A percentile compares a stretch with the other conserved stretches of the same genome.
Evolutionary conservation across 2,329 filamentous ascomycete genomes (phyloP).

Genomic region (Rutstroemia sp.): DNA sequence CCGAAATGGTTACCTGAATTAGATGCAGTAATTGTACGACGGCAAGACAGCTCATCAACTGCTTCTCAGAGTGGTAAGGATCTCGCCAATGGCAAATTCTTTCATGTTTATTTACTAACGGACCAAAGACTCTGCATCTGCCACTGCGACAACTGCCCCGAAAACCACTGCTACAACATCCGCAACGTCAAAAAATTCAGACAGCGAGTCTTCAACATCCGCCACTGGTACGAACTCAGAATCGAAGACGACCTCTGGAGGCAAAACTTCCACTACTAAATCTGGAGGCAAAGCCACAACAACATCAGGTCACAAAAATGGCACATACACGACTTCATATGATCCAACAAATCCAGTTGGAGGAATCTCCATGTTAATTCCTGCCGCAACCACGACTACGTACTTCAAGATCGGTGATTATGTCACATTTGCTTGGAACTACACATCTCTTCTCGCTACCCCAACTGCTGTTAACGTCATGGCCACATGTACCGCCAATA

Average conservation of each 20-base stretch:
- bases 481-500: slow-evolving; percentile 45
- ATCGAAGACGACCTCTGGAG: background rate
- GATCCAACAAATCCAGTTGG: slow-evolving; percentile 41
- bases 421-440: slow-evolving; percentile 58
- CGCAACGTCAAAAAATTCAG: background rate
- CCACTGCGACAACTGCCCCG: background rate
- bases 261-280: background rate
- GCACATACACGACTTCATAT: slow-evolving; percentile 29
- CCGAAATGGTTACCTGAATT: slow-evolving; percentile 47
- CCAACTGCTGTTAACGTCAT: slow-evolving; percentile 55
- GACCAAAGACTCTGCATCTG: background rate
- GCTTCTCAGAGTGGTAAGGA: slow-evolving; percentile 2
- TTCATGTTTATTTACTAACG: background rate
- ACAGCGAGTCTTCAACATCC: background rate
- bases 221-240: background rate
- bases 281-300: slow-evolving; percentile 6
- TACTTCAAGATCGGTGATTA: slow-evolving; percentile 54
- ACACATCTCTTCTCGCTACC: slow-evolving; percentile 50
- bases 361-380: slow-evolving; percentile 46
- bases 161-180: slow-evolving; percentile 1
- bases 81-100: background rate
- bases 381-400: slow-evolving; percentile 38
- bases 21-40: slow-evolving; percentile 43
- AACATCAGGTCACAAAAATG: background rate
- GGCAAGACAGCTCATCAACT: slow-evolving; percentile 32